phyloP scores from a whole-genome alignment of 1,139 yeast genomes.

The Candida sp. region DNA sequence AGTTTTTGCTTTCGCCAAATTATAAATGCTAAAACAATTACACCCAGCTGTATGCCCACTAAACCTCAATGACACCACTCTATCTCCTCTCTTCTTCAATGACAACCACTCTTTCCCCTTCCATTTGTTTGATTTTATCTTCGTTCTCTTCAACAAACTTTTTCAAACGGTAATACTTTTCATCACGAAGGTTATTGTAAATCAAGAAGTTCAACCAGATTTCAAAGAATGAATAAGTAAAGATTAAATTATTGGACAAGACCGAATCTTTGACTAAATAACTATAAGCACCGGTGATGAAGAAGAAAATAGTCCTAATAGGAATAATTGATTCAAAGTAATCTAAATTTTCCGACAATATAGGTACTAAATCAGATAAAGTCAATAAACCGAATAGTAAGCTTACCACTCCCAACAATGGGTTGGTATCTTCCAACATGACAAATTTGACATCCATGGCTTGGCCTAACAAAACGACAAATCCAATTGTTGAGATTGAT shows the following conservation, averaged over 20 bases:
- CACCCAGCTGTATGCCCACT: neutral
- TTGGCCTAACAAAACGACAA: conserved; percentile 53
- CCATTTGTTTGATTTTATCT: conserved; percentile 26
- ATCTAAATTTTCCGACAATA: conserved; percentile 49
- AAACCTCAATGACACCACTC: neutral
- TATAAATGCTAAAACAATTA: neutral
- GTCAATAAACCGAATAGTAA: conserved; percentile 42
- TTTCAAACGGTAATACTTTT: conserved; percentile 43
- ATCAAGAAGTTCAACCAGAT: conserved; percentile 69
- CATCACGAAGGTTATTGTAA: conserved; percentile 64
- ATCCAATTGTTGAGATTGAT: conserved; percentile 36
- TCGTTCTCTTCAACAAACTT: conserved; percentile 34
- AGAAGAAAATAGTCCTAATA: conserved; percentile 54
- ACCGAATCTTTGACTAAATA: conserved; percentile 39
- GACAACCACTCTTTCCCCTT: conserved; percentile 26
- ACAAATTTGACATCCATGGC: conserved; percentile 53
- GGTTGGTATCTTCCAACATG: conserved; percentile 41
- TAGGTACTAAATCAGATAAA: conserved; percentile 54
- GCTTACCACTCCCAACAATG: conserved; percentile 51
- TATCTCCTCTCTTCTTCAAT: conserved; percentile 16
- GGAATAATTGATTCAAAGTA: conserved; percentile 73
- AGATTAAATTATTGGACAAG: conserved; percentile 59
- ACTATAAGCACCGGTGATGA: conserved; percentile 45
- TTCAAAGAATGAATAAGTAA: conserved; percentile 62
- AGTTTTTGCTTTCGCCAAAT: too few relatives aligned